A percentile compares a stretch with the other conserved stretches of the same genome.
Evolutionary conservation across 1,284 basidiomycete species (phyloP).

Genomic region (Fomitopsis betulina): DNA sequence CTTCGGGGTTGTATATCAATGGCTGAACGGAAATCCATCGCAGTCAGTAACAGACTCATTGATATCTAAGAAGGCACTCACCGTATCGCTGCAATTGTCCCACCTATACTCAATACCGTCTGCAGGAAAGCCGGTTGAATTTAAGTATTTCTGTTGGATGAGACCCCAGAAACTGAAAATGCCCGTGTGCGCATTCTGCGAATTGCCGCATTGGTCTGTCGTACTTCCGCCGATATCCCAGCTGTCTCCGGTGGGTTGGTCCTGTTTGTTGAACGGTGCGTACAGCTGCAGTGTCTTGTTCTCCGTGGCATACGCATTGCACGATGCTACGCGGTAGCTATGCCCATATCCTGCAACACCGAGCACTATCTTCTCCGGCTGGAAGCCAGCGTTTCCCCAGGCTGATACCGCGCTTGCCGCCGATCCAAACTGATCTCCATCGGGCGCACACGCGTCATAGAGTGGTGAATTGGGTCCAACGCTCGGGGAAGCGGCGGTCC

Average conservation of each 20-base stretch:
- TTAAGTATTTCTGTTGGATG: slow-evolving; percentile 33
- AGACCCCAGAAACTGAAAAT: slow-evolving; percentile 39
- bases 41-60: not conserved
- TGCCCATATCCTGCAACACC: slow-evolving; percentile 60
- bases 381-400: slow-evolving; percentile 65
- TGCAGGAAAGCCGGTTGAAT: slow-evolving; percentile 30
- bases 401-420: slow-evolving; percentile 53
- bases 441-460: slow-evolving; percentile 51
- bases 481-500: slow-evolving; percentile 43
- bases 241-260: slow-evolving; percentile 37
- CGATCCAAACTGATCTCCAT: slow-evolving; percentile 53
- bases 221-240: slow-evolving; percentile 32
- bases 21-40: slow-evolving; percentile 25
- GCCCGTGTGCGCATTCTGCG: slow-evolving; percentile 29
- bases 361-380: slow-evolving; percentile 57
- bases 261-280: slow-evolving; percentile 33
- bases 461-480: slow-evolving; percentile 72
- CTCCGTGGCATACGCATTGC: slow-evolving; percentile 23
- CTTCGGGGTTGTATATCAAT: slow-evolving; percentile 39
- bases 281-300: slow-evolving; percentile 28
- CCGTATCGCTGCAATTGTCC: slow-evolving; percentile 45
- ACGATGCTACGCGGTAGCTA: slow-evolving; percentile 33
- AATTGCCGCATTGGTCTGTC: slow-evolving; percentile 35
- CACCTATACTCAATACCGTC: slow-evolving; percentile 37
- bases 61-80: slow-evolving; percentile 20